Evolutionary conservation across 2,329 filamentous ascomycete genomes (phyloP), one percentile per base, ranked within the genome.

Genomic region (Monilinia polystroma): DNA sequence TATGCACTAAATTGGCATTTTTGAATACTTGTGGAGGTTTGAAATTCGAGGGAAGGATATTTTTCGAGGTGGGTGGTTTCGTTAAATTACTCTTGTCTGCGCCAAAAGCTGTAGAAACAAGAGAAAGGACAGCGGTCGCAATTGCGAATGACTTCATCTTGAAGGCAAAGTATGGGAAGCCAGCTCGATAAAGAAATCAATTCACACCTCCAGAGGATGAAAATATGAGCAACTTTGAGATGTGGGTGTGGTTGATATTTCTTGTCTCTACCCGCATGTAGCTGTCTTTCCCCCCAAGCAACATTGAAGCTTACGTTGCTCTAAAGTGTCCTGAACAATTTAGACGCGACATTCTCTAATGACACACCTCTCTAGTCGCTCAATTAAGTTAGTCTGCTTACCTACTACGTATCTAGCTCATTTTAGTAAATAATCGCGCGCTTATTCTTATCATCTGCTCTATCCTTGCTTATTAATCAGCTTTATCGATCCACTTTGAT

Each of bases 1-100:
- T 89, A 75, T 95, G 91, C 63, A 98, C 90, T 41, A 98, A 80
- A 78, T 99, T 98, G 79, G 85, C 85, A 80, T 99, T 97, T 81
- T 93, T 92, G 82, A 97, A 99, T 72, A 93, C 91, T 77, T 92
- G 91, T 18, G 93, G 90, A 64, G 94, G 93, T 79, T 86, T 90
- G 82, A 97, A 97, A 69, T 84, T 83, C 72, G 85, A 79, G 54
- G 87, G 86, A 69, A 87, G 81, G 66, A 82, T 83, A 74, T 84
- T 78, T 77, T 86, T 86, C 70, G 87, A 85, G 67, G 84, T 82
- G 72, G 84, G 70, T 70, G 75, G 73, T 70, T 73, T 76, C 43
- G 73, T 75, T 49, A 73, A 65, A 65, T 74, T 77, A 49, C 71
- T 67, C 64, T 73, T 70, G 59, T 73, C 71, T 68, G 70, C 70